phyloP scores from a whole-genome alignment of 441 rosid species.

The Erodium texanum region DNA sequence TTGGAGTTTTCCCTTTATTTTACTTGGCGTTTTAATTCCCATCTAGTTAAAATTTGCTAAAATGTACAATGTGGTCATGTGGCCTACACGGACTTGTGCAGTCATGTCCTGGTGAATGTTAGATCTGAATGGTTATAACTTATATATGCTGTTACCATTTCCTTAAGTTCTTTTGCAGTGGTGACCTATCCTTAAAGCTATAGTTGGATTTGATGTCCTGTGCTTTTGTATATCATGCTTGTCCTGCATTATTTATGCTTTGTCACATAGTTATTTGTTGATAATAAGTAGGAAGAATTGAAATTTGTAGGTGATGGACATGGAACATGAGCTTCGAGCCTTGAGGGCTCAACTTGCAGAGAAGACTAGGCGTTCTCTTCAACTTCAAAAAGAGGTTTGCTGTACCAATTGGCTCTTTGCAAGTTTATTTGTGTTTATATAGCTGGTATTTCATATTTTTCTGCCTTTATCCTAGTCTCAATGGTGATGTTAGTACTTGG shows the following conservation, averaged over 20 bases:
- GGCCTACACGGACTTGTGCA: too few relatives aligned
- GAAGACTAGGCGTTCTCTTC: conserved; percentile 71
- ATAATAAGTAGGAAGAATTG: conserved; percentile 13
- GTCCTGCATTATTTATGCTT: neutral
- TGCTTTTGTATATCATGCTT: neutral
- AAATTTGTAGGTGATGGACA: conserved; percentile 82
- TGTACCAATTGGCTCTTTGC: neutral
- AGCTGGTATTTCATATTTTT: neutral
- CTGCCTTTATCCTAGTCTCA: neutral
- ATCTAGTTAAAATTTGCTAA: too few relatives aligned
- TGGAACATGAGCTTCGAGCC: conserved; percentile 90
- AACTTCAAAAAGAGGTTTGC: conserved; percentile 69
- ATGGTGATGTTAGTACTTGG: neutral
- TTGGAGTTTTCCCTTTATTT: too few relatives aligned
- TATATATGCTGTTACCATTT: too few relatives aligned
- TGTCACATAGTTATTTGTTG: neutral
- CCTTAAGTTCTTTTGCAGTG: too few relatives aligned
- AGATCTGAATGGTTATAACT: too few relatives aligned
- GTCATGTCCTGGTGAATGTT: too few relatives aligned
- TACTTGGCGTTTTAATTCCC: too few relatives aligned
- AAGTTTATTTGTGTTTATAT: neutral
- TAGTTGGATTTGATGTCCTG: too few relatives aligned
- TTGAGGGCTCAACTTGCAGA: conserved; percentile 78
- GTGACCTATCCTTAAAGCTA: too few relatives aligned
- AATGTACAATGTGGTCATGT: too few relatives aligned